Evolutionary conservation across 1,284 basidiomycete species (phyloP), one percentile per base, ranked within the genome.

Genomic region (Mycena citricolor): DNA sequence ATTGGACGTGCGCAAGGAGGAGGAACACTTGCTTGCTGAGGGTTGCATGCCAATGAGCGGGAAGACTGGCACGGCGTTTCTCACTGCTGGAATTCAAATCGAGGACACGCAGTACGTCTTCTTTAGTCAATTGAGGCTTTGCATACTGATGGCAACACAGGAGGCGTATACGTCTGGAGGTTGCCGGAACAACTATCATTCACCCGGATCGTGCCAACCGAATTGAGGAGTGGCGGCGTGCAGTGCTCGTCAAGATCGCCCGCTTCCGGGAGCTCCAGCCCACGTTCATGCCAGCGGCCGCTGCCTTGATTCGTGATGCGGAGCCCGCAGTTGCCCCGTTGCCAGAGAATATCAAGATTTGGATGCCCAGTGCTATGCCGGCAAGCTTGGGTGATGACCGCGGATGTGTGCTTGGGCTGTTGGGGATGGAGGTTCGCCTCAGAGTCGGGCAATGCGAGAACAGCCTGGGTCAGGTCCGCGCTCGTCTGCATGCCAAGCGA

Each of bases 251-350:
- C 2, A 55, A 55, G 42, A 8, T 49, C 8, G 32, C 22, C 3
- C 30, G n/a, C 5, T 55, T 53, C 26, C 42, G 34, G 0, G 22
- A 42, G 4, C 38, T 51, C 8, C 54, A 55, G 22, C 16, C 21
- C 12, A 16, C 39, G 4, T 53, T 42, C 22, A 51, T 50, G 38
- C 44, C 48, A 8, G 33, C 34, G 8, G 38, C 34, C 24, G 8
- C 5, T 34, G 22, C 10, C n/a, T n/a, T n/a, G n/a, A n/a, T n/a
- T n/a, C n/a, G n/a, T n/a, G n/a, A n/a, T n/a, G n/a, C n/a, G n/a
- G n/a, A n/a, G 25, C 26, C 13, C n/a, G n/a, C n/a, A n/a, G n/a
- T 31, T 4, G n/a, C n/a, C n/a, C n/a, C n/a, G n/a, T n/a, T n/a
- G 33, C 25, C 34, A 5, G 21, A 7, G 5, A 14, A 8, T 19